These are phyloP conservation scores for Xylaria sp. DNA, from an alignment of 2,329 filamentous ascomycete genomes.

Conservation along the genomic window DNA sequence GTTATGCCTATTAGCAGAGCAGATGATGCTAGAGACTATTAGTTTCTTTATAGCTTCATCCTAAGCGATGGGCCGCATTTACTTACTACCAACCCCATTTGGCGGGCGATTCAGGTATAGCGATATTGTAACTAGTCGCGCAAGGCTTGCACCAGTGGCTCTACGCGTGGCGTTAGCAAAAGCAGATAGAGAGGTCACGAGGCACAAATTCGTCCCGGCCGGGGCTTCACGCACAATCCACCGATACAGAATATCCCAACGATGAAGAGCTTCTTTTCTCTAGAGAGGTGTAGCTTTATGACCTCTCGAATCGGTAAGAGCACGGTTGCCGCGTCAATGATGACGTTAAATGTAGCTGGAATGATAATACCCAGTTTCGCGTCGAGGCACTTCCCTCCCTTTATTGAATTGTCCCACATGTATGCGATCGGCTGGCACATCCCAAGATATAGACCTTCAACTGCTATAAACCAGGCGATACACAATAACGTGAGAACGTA, in stretches of 20 bases:
- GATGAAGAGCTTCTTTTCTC: conserved; percentile 10
- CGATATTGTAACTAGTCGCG: conserved; percentile 19
- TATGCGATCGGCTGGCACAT: conserved; percentile 26
- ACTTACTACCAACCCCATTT: conserved; percentile 24
- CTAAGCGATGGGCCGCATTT: no score
- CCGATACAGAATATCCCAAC: conserved; percentile 25
- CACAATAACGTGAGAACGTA: conserved; percentile 13
- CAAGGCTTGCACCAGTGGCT: conserved; percentile 21
- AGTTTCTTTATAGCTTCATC: not conserved
- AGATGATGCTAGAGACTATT: conserved; percentile 14
- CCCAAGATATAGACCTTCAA: conserved; percentile 44
- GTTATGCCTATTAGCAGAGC: conserved; percentile 21
- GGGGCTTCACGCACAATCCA: conserved; percentile 23
- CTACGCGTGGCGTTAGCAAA: conserved; percentile 12
- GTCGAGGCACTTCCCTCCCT: conserved; percentile 18
- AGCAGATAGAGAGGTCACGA: not conserved
- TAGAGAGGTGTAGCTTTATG: conserved; percentile 19
- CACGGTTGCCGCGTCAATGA: conserved; percentile 21
- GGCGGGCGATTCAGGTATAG: conserved; percentile 1
- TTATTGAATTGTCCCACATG: conserved; percentile 18
- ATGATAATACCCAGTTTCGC: conserved; percentile 7
- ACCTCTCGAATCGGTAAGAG: conserved; percentile 24
- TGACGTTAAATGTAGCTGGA: conserved; percentile 14
- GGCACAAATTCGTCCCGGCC: not conserved
- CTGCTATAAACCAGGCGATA: conserved; percentile 40